These are phyloP conservation scores for Talaromyces sp. DNA, from an alignment of 2,329 filamentous ascomycete species.

Conservation along the genomic window DNA sequence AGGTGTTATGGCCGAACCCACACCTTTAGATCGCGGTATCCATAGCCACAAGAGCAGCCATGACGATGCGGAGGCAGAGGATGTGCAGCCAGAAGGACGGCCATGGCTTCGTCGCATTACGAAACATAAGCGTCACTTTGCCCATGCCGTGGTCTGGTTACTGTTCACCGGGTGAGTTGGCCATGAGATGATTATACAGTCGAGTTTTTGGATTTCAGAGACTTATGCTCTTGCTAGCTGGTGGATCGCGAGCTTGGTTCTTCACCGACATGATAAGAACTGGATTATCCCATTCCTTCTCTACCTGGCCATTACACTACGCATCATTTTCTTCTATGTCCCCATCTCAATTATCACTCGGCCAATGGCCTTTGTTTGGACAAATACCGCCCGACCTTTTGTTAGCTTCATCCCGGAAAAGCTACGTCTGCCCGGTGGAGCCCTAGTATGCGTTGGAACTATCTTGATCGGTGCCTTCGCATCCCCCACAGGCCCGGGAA, in stretches of 20 bases:
- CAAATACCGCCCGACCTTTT: conserved; percentile 61
- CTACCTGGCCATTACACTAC: conserved; percentile 73
- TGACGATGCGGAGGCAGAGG: conserved; percentile 45
- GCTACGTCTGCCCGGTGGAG: conserved; percentile 65
- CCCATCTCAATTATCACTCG: conserved; percentile 67
- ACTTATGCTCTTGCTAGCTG: conserved; percentile 51
- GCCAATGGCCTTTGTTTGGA: conserved; percentile 70
- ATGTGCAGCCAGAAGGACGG: conserved; percentile 32
- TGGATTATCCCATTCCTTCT: conserved; percentile 85
- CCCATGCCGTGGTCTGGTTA: conserved; percentile 53
- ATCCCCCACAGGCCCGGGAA: conserved; percentile 70
- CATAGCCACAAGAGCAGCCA: conserved; percentile 29
- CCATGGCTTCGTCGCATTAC: conserved; percentile 28
- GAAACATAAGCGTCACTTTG: conserved; percentile 37
- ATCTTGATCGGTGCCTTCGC: conserved; percentile 79
- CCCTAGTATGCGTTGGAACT: conserved; percentile 65
- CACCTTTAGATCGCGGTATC: conserved; percentile 44
- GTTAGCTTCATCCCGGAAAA: conserved; percentile 68
- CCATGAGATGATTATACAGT: not conserved
- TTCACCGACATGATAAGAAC: conserved; percentile 72
- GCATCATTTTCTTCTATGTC: conserved; percentile 73
- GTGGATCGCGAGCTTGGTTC: conserved; percentile 75
- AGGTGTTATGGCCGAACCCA: conserved; percentile 36
- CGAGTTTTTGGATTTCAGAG: conserved; percentile 17
- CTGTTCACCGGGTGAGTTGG: conserved; percentile 57